Conservation (phyloP, 371 early-diverging fungal species). For the Choanephora cucurbitarum region DNA sequence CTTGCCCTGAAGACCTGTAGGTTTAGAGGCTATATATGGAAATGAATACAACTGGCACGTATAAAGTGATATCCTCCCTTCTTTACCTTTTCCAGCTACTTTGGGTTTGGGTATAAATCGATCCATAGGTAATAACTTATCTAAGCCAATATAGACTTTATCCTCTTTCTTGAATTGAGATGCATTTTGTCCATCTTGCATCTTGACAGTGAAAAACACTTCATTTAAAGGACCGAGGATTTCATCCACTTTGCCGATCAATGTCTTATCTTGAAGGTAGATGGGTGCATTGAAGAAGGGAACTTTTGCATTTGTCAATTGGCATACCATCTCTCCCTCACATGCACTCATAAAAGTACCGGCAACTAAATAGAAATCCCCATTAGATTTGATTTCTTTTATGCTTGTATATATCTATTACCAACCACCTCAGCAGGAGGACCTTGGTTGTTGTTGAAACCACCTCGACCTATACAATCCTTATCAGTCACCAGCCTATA, state of each 20-base stretch:
- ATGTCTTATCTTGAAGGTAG: conserved; percentile 94
- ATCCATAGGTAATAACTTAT: conserved; percentile 94
- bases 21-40: conserved; percentile 40
- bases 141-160: conserved; percentile 91
- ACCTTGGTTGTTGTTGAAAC: conserved; percentile 69
- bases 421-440: conserved; percentile 80
- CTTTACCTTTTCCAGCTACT: conserved; percentile 59
- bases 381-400: background rate
- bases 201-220: conserved; percentile 95
- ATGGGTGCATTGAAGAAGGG: conserved; percentile 99
- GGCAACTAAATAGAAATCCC: conserved; percentile 72
- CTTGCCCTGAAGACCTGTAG: conserved; percentile 49
- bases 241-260: conserved; percentile 99
- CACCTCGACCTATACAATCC: conserved; percentile 55
- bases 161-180: conserved; percentile 86
- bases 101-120: conserved; percentile 97
- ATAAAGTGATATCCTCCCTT: background rate
- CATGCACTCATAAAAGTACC: conserved; percentile 94
- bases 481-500: conserved; percentile 52
- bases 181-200: conserved; percentile 90
- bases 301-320: conserved; percentile 88
- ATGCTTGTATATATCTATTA: conserved; percentile 26
- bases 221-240: conserved; percentile 98
- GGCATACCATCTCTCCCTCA: conserved; percentile 98
- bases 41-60: too few species aligned